Base-by-base conservation (phyloP, 2,329 filamentous ascomycete genomes). In the Grosmannia clavigera region DNA sequence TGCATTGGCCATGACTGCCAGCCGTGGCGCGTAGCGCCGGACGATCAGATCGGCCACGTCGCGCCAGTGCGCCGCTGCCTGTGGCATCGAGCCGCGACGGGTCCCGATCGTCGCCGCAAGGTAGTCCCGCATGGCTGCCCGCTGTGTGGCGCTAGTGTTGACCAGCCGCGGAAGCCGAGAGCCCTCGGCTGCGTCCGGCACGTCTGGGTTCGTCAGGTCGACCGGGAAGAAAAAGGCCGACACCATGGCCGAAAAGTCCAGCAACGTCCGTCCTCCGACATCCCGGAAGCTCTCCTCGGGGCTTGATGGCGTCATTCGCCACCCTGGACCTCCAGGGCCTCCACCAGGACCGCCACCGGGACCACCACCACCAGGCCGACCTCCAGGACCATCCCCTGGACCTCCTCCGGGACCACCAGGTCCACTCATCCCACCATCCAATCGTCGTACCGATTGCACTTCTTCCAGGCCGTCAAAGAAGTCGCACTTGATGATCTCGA, bases 401-500 rank as follows among this genome's bases (percentile, higher is more conserved):
- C 50, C 50, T 16, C 50, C 50, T 11, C 50, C 50, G 2, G 51
- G 46, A 1, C 43, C 55, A n/a, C 25, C 35, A 3, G 51, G 48
- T 1, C 46, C 56, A 22, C 27, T 25, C n/a, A 9, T 3, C 22
- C 22, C 48, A 31, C 25, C 35, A 19, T 16, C 35, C 54, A 33
- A 22, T 14, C 59, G 59, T 27, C 35, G 59, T 40, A 57, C 25
- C 22, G 50, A 31, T 51, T 58, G 55, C 7, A 61, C 40, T 40
- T 55, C n/a, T 38, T 58, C 55, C 1, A 61, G 40, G 38, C 60
- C 60, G 35, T 59, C 60, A 16, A 29, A 52, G 27, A 61, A 61
- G 57, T 61, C 51, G 53, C 60, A 61, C 22, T 61, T 48, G 57
- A 61, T 61, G 3, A 61, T 54, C 46, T 61, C 60, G n/a, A 54